Percentiles rank a stretch among this genome's conserved stretches.
Evolutionary conservation across 2,329 filamentous ascomycete genomes (phyloP).

Genomic region (Colletotrichum coccodes): DNA sequence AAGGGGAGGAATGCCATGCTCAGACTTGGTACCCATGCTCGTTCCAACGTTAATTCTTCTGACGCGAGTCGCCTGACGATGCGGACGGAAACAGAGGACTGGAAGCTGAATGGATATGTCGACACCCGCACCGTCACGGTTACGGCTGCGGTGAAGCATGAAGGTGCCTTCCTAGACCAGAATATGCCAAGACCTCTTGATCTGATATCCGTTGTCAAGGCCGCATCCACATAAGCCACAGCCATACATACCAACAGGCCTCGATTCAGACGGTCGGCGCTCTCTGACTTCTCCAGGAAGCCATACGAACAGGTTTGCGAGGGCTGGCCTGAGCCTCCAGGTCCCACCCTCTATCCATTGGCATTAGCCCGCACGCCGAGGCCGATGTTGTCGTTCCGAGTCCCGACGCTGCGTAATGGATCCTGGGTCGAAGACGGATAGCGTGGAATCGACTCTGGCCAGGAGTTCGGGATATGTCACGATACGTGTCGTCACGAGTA

Average conservation of each 20-base stretch:
- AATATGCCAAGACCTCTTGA: not conserved
- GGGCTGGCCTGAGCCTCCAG: not conserved
- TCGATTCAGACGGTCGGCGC: not conserved
- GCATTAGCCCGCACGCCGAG: not conserved
- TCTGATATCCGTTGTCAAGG: not conserved
- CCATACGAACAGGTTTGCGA: too few species aligned
- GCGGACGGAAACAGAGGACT: not conserved
- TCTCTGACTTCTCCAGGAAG: too few species aligned
- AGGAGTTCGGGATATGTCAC: not conserved
- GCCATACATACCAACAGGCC: not conserved
- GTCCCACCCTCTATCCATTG: too few species aligned
- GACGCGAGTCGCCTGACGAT: not conserved
- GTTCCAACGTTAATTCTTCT: too few species aligned
- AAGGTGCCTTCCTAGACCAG: not conserved
- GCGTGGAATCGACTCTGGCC: not conserved
- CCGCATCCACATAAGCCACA: too few species aligned
- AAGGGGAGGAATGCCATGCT: too few species aligned
- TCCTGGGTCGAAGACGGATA: not conserved
- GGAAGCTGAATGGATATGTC: not conserved
- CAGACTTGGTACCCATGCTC: too few species aligned
- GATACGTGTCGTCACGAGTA: constrained; percentile 6
- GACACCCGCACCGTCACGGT: not conserved
- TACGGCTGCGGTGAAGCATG: not conserved
- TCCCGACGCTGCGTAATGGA: not conserved
- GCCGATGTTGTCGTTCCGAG: not conserved